Conservation (phyloP, 225 moss, liverwort and hornwort species). For the Climacium dendroides region DNA sequence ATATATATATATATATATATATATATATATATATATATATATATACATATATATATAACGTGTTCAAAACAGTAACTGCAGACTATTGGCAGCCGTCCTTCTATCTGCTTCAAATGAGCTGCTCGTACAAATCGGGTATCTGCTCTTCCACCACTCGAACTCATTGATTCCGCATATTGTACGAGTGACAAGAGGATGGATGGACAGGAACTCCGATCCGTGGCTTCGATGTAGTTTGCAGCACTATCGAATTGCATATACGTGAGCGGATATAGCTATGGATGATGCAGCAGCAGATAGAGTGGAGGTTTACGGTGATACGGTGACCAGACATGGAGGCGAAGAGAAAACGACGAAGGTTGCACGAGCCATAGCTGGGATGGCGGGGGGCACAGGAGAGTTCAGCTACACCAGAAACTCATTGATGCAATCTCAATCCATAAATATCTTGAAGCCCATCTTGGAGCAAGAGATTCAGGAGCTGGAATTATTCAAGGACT, state of each 20-base stretch:
- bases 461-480: not conserved
- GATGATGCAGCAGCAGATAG: not conserved
- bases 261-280: not conserved
- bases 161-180: not conserved
- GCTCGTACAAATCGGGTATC: fast-evolving
- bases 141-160: not conserved
- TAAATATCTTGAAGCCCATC: not conserved
- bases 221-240: not conserved
- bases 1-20: too few relatives aligned
- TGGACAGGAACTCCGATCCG: not conserved
- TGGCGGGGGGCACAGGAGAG: not conserved
- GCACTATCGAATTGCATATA: not conserved
- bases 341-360: not conserved
- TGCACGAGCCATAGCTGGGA: not conserved
- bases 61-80: too few relatives aligned
- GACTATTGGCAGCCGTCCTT: not conserved
- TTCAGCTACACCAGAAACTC: not conserved
- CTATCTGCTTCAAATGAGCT: not conserved
- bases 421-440: not conserved
- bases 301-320: not conserved
- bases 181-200: too few relatives aligned
- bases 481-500: not conserved
- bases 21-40: too few relatives aligned
- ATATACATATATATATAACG: too few relatives aligned
- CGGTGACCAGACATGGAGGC: not conserved